phyloP scores from a whole-genome alignment of 371 early-diverging fungal genomes.

The Smittium mucronatum region DNA sequence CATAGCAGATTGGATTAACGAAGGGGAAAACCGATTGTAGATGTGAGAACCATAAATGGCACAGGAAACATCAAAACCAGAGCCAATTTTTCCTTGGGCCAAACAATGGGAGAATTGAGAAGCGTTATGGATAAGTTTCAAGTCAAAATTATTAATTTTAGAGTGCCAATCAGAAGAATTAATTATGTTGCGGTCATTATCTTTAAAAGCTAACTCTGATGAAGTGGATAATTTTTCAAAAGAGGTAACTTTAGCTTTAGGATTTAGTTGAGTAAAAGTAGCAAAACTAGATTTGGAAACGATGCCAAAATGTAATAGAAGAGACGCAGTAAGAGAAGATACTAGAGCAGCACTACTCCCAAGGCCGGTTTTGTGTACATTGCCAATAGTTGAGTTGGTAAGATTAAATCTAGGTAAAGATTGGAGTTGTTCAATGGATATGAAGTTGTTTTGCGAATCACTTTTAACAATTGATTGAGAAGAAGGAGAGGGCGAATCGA shows the following conservation, averaged over 20 bases:
- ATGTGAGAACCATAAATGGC: slow-evolving; percentile 82
- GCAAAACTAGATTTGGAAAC: slow-evolving; percentile 13
- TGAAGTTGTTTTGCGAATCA: slow-evolving; percentile 38
- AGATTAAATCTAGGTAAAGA: slow-evolving; percentile 52
- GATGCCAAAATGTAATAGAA: slow-evolving; percentile 53
- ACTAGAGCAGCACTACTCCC: slow-evolving; percentile 91
- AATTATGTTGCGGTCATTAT: too few relatives aligned
- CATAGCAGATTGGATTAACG: slow-evolving; percentile 49
- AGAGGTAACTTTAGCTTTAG: too few relatives aligned
- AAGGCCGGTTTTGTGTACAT: slow-evolving; percentile 87
- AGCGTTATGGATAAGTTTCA: slow-evolving; percentile 54
- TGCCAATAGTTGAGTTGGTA: slow-evolving; percentile 48
- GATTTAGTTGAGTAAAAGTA: background rate
- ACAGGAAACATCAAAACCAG: slow-evolving; percentile 89
- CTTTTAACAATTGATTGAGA: background rate
- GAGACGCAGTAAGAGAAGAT: slow-evolving; percentile 68
- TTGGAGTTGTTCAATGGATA: slow-evolving; percentile 43
- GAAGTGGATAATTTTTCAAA: too few relatives aligned
- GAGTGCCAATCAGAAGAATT: background rate
- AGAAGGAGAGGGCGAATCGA: slow-evolving; percentile 20
- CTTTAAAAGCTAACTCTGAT: too few relatives aligned
- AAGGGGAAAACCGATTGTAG: slow-evolving; percentile 72
- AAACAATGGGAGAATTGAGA: slow-evolving; percentile 88
- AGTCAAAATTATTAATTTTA: slow-evolving; percentile 12
- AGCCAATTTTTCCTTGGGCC: slow-evolving; percentile 94